Conservation (phyloP, 2,329 filamentous ascomycete genomes). For the Pseudocercospora fuligena region DNA sequence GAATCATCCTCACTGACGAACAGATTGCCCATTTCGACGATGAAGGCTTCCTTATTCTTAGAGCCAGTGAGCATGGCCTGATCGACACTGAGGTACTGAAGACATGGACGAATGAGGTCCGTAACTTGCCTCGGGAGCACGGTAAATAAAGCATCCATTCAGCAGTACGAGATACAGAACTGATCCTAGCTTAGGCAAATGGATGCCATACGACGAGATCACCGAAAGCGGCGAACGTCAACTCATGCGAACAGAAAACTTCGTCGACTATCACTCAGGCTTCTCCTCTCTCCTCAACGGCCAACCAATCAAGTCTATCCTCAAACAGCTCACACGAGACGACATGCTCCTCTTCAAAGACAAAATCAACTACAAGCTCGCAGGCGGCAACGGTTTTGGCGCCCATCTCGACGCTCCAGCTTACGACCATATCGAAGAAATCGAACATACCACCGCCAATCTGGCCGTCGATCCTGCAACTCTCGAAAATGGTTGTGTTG, state of each 20-base stretch:
- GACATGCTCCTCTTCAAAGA: constrained; percentile 52
- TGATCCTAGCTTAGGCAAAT: constrained; percentile 19
- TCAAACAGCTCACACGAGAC: constrained; percentile 44
- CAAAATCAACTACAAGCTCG: constrained; percentile 51
- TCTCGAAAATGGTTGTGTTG: constrained; percentile 45
- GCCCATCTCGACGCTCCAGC: constrained; percentile 50
- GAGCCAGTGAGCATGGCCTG: constrained; percentile 28
- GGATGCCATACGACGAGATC: constrained; percentile 39
- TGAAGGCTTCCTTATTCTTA: constrained; percentile 34
- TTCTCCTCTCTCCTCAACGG: constrained; percentile 47
- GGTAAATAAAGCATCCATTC: constrained; percentile 1
- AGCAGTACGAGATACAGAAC: neutral
- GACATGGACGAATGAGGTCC: constrained; percentile 33
- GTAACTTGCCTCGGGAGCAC: constrained; percentile 29
- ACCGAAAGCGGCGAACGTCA: constrained; percentile 30
- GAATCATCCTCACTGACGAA: constrained; percentile 27
- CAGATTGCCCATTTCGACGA: constrained; percentile 33
- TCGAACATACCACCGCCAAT: constrained; percentile 49
- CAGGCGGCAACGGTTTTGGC: constrained; percentile 48
- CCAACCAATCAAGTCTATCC: constrained; percentile 36
- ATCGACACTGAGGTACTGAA: constrained; percentile 27
- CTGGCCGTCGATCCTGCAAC: constrained; percentile 47
- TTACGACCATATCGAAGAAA: constrained; percentile 49
- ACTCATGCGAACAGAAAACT: constrained; percentile 37
- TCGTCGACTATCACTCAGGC: constrained; percentile 35